phyloP scores from a whole-genome alignment of 768 basidiomycete genomes.

The Russula earlei region DNA sequence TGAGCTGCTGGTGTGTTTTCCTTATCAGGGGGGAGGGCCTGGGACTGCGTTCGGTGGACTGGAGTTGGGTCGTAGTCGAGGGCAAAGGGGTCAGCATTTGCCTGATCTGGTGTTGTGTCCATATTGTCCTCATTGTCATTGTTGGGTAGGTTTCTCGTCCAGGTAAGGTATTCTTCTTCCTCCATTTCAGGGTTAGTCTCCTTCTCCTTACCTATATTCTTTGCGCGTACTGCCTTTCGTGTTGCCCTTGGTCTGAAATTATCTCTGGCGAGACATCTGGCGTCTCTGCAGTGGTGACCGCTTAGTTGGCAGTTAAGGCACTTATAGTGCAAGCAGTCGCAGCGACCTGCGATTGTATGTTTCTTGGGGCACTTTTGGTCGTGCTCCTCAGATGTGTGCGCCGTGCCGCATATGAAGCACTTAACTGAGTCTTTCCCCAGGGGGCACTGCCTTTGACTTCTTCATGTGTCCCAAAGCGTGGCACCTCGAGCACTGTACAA shows the following conservation, averaged over 20 bases:
- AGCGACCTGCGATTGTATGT: not conserved
- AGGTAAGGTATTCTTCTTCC: no score
- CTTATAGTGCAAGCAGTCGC: not conserved
- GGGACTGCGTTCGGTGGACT: no score
- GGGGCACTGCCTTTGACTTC: not conserved
- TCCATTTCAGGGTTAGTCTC: not conserved
- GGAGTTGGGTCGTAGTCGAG: no score
- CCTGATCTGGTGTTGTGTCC: no score
- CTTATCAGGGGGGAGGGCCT: no score
- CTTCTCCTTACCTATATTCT: not conserved
- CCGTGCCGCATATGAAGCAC: not conserved
- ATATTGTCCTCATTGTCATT: no score
- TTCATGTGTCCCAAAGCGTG: not conserved
- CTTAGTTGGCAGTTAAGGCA: not conserved
- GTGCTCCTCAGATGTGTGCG: not conserved
- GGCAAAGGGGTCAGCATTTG: no score
- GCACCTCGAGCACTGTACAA: not conserved
- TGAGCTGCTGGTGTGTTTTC: no score
- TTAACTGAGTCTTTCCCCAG: not conserved
- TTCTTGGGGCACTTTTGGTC: not conserved
- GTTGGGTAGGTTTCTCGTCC: no score
- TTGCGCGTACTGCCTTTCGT: not conserved
- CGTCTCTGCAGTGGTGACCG: not conserved
- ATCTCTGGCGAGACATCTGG: not conserved
- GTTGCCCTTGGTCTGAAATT: not conserved